phyloP scores from a whole-genome alignment of 1,284 basidiomycete genomes.

The Leccinum fuscescens region DNA sequence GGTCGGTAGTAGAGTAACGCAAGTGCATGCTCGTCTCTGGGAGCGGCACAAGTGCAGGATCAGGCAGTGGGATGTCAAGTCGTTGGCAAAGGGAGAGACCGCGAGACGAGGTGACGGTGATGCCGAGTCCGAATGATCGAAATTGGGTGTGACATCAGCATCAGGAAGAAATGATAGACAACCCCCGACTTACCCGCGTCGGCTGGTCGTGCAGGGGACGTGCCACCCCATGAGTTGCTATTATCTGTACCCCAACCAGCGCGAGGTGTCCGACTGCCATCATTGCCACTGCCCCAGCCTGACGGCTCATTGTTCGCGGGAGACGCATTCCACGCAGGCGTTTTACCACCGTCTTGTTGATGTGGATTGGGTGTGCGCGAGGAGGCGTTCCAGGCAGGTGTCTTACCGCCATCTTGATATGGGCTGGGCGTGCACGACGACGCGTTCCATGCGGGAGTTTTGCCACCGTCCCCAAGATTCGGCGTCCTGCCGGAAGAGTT shows the following conservation, averaged over 20 bases:
- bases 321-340: constrained; percentile 34
- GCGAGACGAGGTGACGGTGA: constrained; percentile 22
- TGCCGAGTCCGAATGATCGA: constrained; percentile 9
- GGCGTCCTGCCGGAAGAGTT: constrained; percentile 53
- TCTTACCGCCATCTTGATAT: constrained; percentile 49
- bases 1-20: constrained; percentile 72
- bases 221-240: constrained; percentile 27
- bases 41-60: constrained; percentile 30
- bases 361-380: constrained; percentile 64
- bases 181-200: constrained; percentile 23
- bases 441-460: constrained; percentile 59
- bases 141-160: background rate
- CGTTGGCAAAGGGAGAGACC: constrained; percentile 30
- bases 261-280: constrained; percentile 41
- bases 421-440: constrained; percentile 61
- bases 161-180: constrained; percentile 10
- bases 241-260: constrained; percentile 25
- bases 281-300: constrained; percentile 26
- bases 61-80: constrained; percentile 25
- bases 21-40: constrained; percentile 54
- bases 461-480: constrained; percentile 56
- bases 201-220: constrained; percentile 38
- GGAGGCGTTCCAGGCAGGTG: constrained; percentile 55
- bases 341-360: constrained; percentile 15
- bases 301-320: constrained; percentile 36